phyloP scores from a whole-genome alignment of 129 eudicot genomes.

The Rutidosis leptorrhynchoides region DNA sequence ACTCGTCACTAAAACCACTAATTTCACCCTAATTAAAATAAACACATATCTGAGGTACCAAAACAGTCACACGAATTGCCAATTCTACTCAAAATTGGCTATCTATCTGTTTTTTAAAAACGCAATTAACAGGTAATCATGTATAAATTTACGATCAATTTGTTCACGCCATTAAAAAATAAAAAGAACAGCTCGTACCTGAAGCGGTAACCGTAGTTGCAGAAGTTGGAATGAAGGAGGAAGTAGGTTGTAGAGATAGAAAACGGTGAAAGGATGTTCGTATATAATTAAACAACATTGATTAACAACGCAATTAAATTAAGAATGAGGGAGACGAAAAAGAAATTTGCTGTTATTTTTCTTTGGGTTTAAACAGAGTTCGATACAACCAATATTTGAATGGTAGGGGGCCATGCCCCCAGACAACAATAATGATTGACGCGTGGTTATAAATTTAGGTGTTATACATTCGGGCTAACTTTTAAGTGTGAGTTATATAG shows the following conservation, averaged over 20 bases:
- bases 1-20: not conserved
- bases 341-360: no score
- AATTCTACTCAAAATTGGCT: not conserved
- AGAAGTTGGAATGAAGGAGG: not conserved
- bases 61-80: no score
- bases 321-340: no score
- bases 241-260: constrained; percentile 25
- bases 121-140: not conserved
- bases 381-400: no score
- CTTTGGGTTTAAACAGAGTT: no score
- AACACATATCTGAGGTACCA: no score
- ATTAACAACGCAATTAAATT: no score
- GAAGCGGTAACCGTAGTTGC: constrained; percentile 22
- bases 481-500: no score
- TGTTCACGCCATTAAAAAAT: not conserved
- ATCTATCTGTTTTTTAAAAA: not conserved
- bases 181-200: constrained; percentile 5
- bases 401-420: no score
- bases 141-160: not conserved
- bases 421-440: no score
- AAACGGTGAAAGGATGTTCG: constrained; percentile 25
- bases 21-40: not conserved
- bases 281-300: constrained; percentile 12
- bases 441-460: no score
- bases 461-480: no score